Evolutionary conservation across 495 filamentous ascomycete species (phyloP).

Genomic region (Tuber brumale): DNA sequence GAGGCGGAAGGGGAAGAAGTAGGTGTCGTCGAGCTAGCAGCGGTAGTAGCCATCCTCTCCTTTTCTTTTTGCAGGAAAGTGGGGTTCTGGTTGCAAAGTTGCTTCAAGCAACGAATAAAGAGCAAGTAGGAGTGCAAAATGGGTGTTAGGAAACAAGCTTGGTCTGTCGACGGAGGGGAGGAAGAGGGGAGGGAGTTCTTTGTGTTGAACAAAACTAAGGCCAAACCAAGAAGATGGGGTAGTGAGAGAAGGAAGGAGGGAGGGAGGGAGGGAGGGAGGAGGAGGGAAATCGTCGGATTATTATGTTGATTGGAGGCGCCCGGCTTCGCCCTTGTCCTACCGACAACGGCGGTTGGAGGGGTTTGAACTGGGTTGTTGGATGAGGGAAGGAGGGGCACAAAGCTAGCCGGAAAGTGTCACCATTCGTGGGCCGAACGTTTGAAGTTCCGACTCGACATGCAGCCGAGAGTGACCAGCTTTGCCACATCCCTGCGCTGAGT

Average conservation of each 20-base stretch:
- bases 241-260: background rate
- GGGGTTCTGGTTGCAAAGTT: background rate
- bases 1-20: slow-evolving; percentile 24
- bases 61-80: slow-evolving; percentile 1
- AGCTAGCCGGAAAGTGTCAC: background rate
- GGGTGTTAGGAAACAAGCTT: background rate
- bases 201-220: background rate
- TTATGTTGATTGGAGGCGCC: background rate
- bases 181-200: background rate
- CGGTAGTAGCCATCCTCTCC: slow-evolving; percentile 24
- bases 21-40: slow-evolving; percentile 18
- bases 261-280: background rate
- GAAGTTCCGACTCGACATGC: background rate
- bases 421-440: background rate
- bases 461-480: background rate
- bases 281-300: background rate
- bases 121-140: slow-evolving; percentile 14
- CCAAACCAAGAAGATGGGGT: slow-evolving; percentile 8
- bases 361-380: slow-evolving; percentile 7
- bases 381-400: slow-evolving; percentile 20
- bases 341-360: slow-evolving; percentile 22
- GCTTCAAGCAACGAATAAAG: slow-evolving; percentile 20
- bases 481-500: background rate
- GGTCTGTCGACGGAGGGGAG: background rate
- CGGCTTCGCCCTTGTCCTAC: slow-evolving; percentile 15